Base-by-base conservation (phyloP, 345 rosid species). In the Eucalyptus marginata region DNA sequence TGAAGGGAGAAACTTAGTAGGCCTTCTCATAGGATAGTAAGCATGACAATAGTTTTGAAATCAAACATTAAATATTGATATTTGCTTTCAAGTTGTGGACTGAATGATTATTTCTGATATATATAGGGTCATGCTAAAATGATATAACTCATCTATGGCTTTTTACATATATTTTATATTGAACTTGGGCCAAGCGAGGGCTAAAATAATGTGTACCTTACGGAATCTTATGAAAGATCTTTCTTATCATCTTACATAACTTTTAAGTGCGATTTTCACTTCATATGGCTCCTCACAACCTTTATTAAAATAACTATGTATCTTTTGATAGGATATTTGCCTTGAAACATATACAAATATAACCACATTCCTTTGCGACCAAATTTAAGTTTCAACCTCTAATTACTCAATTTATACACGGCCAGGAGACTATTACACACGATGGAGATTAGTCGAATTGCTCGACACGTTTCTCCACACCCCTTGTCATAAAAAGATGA, bases 261-360 rank as follows among this genome's bases (percentile, higher is more conserved):
- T 24, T 18, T 40, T 18, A 36, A 11, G 1, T 36, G 27, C 0
- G 3, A 36, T 20, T 10, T 76, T 76, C 7, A n/a, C 0, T 7
- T n/a, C 1, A 62, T 27, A 5, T 2, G 0, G 46, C 12, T 71
- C 2, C 8, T 36, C 81, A 10, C 25, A 3, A 9, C 4, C 7
- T 71, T 9, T 18, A 31, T 31, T 2, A 66, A 66, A 66, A 66
- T n/a, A 66, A 66, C 4, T 2, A 66, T 14, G 18, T 16, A 31
- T 66, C 2, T 29, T n/a, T 64, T n/a, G 9, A 58, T 62, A 12
- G 31, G 33, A 27, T 29, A 62, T n/a, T 29, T 3, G 33, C 14
- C 31, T 27, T 0, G 4, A 62, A 62, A 62, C 17, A 13, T 29
- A 25, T 12, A 27, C 7, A 11, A 59, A 59, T 5, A 59, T 59